Conservation (phyloP, 176 grass and related monocot species). For the Raddia guianensis region DNA sequence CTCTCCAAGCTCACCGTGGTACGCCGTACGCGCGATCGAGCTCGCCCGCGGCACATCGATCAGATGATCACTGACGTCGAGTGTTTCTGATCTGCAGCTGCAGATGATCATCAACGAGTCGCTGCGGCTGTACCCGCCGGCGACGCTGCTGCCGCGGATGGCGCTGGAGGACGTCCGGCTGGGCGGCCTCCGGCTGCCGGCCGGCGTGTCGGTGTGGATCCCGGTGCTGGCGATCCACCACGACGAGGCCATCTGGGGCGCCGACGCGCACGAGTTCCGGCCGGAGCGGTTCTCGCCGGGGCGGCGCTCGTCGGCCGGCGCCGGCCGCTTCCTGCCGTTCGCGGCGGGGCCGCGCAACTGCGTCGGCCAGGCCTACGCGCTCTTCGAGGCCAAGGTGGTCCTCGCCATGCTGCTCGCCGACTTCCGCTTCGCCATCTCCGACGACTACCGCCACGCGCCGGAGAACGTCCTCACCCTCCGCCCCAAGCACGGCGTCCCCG, state of each 20-base stretch:
- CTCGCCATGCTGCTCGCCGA: slow-evolving; percentile 69
- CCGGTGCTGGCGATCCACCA: slow-evolving; percentile 94
- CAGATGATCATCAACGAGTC: slow-evolving; percentile 96
- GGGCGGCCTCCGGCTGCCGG: slow-evolving; percentile 63
- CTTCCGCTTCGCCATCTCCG: slow-evolving; percentile 82
- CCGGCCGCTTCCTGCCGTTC: slow-evolving; percentile 74
- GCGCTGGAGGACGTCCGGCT: slow-evolving; percentile 79
- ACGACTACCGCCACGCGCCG: slow-evolving; percentile 82
- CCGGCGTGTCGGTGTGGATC: slow-evolving; percentile 84
- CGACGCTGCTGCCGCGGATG: slow-evolving; percentile 85
- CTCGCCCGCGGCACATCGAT: neutral
- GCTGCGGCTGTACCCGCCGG: slow-evolving; percentile 73
- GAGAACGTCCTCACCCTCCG: slow-evolving; percentile 86
- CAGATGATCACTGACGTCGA: neutral
- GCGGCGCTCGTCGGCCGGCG: slow-evolving; percentile 50
- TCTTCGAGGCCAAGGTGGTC: slow-evolving; percentile 80
- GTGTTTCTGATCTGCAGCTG: slow-evolving; percentile 46
- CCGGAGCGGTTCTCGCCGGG: slow-evolving; percentile 69
- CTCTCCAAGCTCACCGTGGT: slow-evolving; percentile 86
- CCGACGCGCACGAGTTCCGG: slow-evolving; percentile 72
- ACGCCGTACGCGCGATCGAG: neutral
- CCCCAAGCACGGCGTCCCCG: slow-evolving; percentile 77
- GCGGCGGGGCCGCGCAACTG: slow-evolving; percentile 85
- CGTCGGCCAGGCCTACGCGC: slow-evolving; percentile 77
- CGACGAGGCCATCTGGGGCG: slow-evolving; percentile 72